These are phyloP conservation scores for Amanita phalloides DNA, from an alignment of 768 basidiomycete species.

Conservation along the genomic window DNA sequence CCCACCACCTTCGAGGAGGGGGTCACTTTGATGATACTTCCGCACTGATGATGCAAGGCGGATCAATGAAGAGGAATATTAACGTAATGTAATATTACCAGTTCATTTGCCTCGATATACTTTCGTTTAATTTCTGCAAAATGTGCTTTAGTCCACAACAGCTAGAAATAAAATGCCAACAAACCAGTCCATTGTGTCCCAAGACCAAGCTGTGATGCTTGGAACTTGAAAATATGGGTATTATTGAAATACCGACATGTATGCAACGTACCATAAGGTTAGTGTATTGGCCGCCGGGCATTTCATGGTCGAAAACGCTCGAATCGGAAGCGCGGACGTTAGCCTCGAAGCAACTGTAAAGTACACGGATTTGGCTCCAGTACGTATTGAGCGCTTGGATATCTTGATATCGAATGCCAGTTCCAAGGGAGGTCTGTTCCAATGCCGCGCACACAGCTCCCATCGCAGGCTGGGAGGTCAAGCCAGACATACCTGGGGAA, in stretches of 20 bases:
- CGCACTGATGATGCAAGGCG: constrained; percentile 46
- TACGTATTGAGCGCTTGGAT: constrained; percentile 96
- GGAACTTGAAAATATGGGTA: constrained; percentile 57
- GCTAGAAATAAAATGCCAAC: constrained; percentile 10
- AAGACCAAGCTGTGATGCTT: constrained; percentile 93
- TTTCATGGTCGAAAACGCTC: constrained; percentile 97
- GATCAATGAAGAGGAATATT: constrained; percentile 7
- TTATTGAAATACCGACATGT: constrained; percentile 5
- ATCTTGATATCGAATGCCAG: constrained; percentile 94
- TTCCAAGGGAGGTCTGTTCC: constrained; percentile 89
- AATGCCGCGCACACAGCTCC: constrained; percentile 92
- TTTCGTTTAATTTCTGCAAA: constrained; percentile 87
- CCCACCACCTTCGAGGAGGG: constrained; percentile 99
- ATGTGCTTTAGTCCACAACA: constrained; percentile 7
- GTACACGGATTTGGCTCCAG: constrained; percentile 94
- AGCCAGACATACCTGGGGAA: constrained; percentile 83
- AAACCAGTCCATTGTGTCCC: constrained; percentile 91
- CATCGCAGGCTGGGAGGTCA: constrained; percentile 99
- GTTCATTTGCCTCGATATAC: constrained; percentile 95
- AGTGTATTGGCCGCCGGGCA: constrained; percentile 97
- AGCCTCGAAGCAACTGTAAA: constrained; percentile 96
- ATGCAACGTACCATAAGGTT: constrained; percentile 71
- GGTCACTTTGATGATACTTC: constrained; percentile 94
- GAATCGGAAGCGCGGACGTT: constrained; percentile 96
- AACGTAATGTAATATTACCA: constrained; percentile 39